Base-by-base conservation (phyloP, 2,329 filamentous ascomycete genomes). In the Fusarium anthophilum region DNA sequence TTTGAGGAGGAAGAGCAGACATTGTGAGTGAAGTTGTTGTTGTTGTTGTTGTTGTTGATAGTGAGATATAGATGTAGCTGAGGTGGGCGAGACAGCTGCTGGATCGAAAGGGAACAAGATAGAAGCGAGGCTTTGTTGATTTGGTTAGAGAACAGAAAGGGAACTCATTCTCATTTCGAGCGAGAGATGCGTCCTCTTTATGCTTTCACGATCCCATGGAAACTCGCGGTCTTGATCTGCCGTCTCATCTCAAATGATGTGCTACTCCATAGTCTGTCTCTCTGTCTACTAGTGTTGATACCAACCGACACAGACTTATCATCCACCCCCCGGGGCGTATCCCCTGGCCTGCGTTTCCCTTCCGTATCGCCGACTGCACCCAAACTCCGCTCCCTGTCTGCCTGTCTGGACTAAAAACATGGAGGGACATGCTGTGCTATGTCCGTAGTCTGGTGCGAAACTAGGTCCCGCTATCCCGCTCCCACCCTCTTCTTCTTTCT, bases 171-270 rank as follows among this genome's bases (percentile, higher is more conserved):
- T 37, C 17, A 44, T 47, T 44, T 70, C 30, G 69, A 74, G 65
- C 70, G 80, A 77, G 77, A 76, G 70, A 67, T 47, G 55, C 70
- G 61, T 72, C 65, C 77, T 79, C 76, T 78, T 79, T 79, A 79
- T 79, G 77, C 75, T 76, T 66, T 45, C 50, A 57, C 43, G 54
- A 71, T 54, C 41, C 41, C 58, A 37, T 48, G 45, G 32, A 47
- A 63, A 48, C 61, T 63, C 28, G 41, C 43, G 61, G 54, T 44
- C 41, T 63, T 58, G 59, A 62, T 56, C 58, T 51, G 54, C 43
- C 60, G 63, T 70, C 63, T 59, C 74, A 65, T 72, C 59, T 74
- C 60, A 58, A 55, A 57, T 64, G 59, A 39, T 63, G 55, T 58
- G 51, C 51, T 55, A 55, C 44, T 48, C 58, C 43, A 71, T 57